Conservation (phyloP, 106 monocot species). For the Amphibolis antarctica region DNA sequence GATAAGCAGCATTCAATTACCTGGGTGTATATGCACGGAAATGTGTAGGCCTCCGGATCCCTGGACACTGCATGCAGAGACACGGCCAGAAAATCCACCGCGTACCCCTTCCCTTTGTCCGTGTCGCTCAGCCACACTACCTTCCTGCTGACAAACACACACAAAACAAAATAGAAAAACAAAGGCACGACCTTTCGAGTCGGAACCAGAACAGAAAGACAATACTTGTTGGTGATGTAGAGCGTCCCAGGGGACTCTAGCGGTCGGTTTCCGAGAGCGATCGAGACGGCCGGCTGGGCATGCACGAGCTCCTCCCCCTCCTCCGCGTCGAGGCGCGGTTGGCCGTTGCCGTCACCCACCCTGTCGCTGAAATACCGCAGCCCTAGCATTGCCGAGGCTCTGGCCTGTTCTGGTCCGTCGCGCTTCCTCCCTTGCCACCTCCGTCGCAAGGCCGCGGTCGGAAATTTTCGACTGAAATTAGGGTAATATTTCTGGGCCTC, state of each 20-base stretch:
- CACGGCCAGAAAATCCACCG: constrained; percentile 73
- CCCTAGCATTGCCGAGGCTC: constrained; percentile 15
- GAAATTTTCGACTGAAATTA: too few relatives aligned
- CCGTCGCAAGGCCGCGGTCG: too few relatives aligned
- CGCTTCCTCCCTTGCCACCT: too few relatives aligned
- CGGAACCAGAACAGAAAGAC: not conserved
- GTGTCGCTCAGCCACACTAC: constrained; percentile 81
- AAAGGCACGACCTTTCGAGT: not conserved
- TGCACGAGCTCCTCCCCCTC: constrained; percentile 62
- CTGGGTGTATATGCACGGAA: constrained; percentile 84
- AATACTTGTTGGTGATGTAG: constrained; percentile 57
- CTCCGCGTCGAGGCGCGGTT: constrained; percentile 37
- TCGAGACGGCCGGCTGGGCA: constrained; percentile 38
- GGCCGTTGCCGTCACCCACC: constrained; percentile 26
- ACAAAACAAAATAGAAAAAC: not conserved
- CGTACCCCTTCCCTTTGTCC: constrained; percentile 52
- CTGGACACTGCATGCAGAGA: constrained; percentile 89
- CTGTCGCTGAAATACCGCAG: constrained; percentile 32
- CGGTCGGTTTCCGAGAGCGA: constrained; percentile 33
- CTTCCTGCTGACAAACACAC: constrained; percentile 29
- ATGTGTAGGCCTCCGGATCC: constrained; percentile 71
- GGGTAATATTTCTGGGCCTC: too few relatives aligned
- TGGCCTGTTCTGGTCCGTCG: too few relatives aligned
- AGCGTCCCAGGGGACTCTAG: constrained; percentile 54
- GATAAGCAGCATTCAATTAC: constrained; percentile 13